Evolutionary conservation across 2,329 filamentous ascomycete species (phyloP).

Genomic region (Emergomyces orientalis): DNA sequence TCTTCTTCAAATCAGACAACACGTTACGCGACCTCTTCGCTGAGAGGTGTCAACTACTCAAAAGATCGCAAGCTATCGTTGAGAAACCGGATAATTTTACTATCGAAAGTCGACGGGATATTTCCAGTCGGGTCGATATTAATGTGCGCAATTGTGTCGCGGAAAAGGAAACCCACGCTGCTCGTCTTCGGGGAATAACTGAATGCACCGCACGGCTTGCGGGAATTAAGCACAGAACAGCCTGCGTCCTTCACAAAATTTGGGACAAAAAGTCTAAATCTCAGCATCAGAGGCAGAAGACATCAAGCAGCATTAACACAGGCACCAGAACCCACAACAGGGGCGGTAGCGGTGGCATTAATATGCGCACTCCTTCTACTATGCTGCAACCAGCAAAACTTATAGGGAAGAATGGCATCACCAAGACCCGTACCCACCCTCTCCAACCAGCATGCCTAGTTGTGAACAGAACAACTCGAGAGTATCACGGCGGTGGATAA

Average conservation of each 20-base stretch:
- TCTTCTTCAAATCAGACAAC: background rate
- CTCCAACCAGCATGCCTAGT: background rate
- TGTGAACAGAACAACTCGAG: background rate
- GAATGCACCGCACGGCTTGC: background rate
- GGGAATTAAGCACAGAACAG: background rate
- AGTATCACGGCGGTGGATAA: background rate
- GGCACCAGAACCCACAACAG: background rate
- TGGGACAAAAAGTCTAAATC: background rate
- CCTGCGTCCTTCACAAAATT: background rate
- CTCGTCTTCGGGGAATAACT: background rate
- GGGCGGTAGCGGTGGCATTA: background rate
- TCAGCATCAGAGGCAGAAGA: background rate
- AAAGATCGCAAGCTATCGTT: background rate
- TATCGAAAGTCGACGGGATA: background rate
- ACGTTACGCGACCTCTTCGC: background rate
- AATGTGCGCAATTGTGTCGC: background rate
- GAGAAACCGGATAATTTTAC: background rate
- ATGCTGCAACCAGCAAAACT: background rate
- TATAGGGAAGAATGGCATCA: background rate
- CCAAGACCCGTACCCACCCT: background rate
- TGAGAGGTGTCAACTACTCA: background rate
- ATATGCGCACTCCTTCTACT: background rate
- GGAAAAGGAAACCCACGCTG: background rate
- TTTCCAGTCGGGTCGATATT: background rate
- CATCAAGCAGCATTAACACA: background rate